Evolutionary conservation across 179 eudicot genomes (phyloP), one percentile per base, ranked within the genome.

Genomic region (Vitellaria paradoxa): DNA sequence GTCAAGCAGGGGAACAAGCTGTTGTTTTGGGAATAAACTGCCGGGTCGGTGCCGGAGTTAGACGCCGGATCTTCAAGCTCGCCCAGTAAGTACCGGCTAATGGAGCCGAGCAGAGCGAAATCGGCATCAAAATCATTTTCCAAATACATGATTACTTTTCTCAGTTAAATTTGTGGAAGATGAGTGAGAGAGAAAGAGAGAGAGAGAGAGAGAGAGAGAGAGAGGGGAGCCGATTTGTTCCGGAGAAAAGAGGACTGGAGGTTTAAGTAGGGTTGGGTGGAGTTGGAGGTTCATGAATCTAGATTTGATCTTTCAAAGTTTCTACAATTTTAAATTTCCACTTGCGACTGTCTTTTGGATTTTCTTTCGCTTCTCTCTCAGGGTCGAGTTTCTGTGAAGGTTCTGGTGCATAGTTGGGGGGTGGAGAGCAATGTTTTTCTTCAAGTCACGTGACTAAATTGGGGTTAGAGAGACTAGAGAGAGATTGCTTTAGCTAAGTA

Each of bases 1-100:
- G 88, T 80, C 49, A 85, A 74, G 53, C 86, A 85, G 65, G 89
- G 89, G 69, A 86, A 86, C n/a, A 88, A 83, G 55, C 84, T 83
- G 65, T 79, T 84, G 65, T 79, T 66, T 8, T 7, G 23, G 62
- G 21, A 17, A 18, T n/a, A n/a, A 77, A 8, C 81, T 73, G 50
- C 80, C 82, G 37, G 57, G 21, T 37, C 46, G 68, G 26, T 4
- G 26, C 46, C 30, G 59, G 21, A 10, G 7, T 46, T 24, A 6
- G 30, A 49, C 20, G 69, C 68, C 68, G 67, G 69, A 63, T 40
- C 11, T 24, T 77, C 66, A 4, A 4, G 20, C 8, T 77, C 79
- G 10, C 37, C 68, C 7, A 77, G 74, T 47, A 77, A 60, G 74
- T 77, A 59, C 6, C 46, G 67, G 0, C 80, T 23, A 13, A 77